phyloP scores from a whole-genome alignment of 2,329 filamentous ascomycete species.

The Sordariomycetes sp. region DNA sequence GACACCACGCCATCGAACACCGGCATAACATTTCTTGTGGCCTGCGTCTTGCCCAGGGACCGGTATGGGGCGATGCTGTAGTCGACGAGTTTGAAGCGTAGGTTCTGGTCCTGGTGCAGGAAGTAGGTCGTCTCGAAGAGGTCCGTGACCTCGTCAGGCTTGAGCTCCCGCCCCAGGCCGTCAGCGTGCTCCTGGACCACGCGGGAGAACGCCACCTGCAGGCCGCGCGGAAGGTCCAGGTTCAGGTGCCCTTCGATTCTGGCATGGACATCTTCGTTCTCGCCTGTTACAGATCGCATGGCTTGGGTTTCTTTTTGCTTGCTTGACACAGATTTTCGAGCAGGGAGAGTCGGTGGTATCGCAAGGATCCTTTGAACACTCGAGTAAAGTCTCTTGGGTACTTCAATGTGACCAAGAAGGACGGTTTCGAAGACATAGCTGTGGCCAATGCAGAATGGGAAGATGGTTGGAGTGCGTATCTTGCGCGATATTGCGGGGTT shows the following conservation, averaged over 20 bases:
- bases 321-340: no score
- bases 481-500: no score
- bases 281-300: no score
- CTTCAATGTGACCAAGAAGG: no score
- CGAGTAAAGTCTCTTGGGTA: no score
- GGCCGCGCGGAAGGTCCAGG: conserved; percentile 82
- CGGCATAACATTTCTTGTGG: conserved; percentile 68
- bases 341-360: no score
- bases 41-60: conserved; percentile 64
- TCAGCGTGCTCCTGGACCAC: conserved; percentile 79
- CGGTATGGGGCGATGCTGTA: conserved; percentile 86
- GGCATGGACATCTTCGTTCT: no score
- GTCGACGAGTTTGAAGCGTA: conserved; percentile 78
- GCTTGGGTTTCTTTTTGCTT: no score
- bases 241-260: conserved; percentile 50
- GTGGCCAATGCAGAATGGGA: no score
- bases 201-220: conserved; percentile 84
- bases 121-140: conserved; percentile 91
- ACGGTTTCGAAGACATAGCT: no score
- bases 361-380: no score
- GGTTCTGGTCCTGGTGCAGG: conserved; percentile 58
- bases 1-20: conserved; percentile 77
- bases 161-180: conserved; percentile 68
- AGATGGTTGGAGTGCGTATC: no score
- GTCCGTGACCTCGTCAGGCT: conserved; percentile 70